Evolutionary conservation across 2,329 filamentous ascomycete species (phyloP).

Genomic region (Colletotrichum tabaci): DNA sequence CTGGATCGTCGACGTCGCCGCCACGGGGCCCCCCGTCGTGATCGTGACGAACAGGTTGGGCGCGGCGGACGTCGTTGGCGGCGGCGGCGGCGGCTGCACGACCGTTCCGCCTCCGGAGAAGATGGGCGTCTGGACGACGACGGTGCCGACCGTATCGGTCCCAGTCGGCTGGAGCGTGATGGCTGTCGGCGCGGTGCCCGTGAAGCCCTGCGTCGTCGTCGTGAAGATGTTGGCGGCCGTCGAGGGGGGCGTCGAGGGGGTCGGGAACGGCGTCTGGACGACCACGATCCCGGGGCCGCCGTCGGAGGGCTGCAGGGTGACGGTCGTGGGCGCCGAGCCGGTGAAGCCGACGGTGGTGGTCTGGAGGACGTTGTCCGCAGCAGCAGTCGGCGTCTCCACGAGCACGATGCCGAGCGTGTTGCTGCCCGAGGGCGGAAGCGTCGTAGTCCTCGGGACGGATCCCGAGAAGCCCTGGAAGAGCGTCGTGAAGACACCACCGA

Average conservation of each 20-base stretch:
- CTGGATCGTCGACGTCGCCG: conserved; percentile 27
- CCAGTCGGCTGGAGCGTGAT: conserved; percentile 29
- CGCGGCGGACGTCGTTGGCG: neutral
- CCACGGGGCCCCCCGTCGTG: conserved; percentile 25
- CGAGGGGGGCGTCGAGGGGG: neutral
- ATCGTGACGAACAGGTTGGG: conserved; percentile 26
- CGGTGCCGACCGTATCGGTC: conserved; percentile 22
- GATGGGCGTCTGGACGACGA: conserved; percentile 36
- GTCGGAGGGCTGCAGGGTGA: conserved; percentile 32
- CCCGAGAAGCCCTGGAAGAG: conserved; percentile 29
- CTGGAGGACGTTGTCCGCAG: conserved; percentile 10
- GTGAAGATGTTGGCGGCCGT: conserved; percentile 20
- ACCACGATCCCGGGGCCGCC: conserved; percentile 37
- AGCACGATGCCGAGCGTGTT: conserved; percentile 28
- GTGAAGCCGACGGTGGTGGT: conserved; percentile 33
- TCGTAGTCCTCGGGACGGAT: conserved; percentile 22
- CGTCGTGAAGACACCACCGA: conserved; percentile 26
- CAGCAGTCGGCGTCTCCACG: conserved; percentile 31
- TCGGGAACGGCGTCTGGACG: conserved; percentile 31
- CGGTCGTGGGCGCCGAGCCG: conserved; percentile 19
- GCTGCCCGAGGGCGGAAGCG: conserved; percentile 24
- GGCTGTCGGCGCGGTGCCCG: conserved; percentile 17
- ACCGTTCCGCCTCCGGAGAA: conserved; percentile 15
- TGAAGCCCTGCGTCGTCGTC: conserved; percentile 27
- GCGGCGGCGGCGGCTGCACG: too few species aligned